These are phyloP conservation scores for Triticum urartu DNA, from an alignment of 176 grass and related monocot genomes.

Conservation along the genomic window DNA sequence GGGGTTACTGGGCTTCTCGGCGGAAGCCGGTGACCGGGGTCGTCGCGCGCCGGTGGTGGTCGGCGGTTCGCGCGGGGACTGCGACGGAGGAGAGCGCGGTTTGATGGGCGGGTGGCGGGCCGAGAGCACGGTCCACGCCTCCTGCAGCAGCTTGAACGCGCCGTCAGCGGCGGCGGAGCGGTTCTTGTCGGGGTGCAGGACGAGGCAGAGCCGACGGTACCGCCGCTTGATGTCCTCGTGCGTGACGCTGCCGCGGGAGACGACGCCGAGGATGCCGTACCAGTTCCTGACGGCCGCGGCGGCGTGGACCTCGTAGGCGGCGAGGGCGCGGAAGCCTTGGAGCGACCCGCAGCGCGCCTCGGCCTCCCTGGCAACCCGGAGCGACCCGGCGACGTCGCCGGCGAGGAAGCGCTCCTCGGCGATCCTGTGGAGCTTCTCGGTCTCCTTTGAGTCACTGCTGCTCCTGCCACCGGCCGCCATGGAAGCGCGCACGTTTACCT, in stretches of 20 bases:
- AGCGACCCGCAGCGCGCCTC: not conserved
- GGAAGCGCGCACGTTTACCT: too few relatives aligned
- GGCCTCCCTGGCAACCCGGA: not conserved
- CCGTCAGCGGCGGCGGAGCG: conserved; percentile 6
- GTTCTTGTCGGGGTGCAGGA: conserved; percentile 31
- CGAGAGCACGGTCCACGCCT: not conserved
- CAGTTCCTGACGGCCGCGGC: conserved; percentile 6
- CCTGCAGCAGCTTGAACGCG: conserved; percentile 29
- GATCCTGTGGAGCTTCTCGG: not conserved
- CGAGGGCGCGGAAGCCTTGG: not conserved
- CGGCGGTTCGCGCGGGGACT: not conserved
- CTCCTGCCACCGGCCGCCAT: not conserved
- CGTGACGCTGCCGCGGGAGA: not conserved
- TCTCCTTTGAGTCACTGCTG: too few relatives aligned
- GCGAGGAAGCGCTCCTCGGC: not conserved
- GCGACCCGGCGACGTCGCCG: not conserved
- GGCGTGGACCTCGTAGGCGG: conserved; percentile 32
- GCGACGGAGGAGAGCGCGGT: not conserved
- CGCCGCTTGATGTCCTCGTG: not conserved
- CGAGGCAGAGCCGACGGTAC: not conserved
- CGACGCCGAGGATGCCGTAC: conserved; percentile 20
- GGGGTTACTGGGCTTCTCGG: not conserved
- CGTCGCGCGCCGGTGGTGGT: not conserved
- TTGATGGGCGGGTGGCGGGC: not conserved
- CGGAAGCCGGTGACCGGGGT: not conserved